A percentile compares a stretch with the other conserved stretches of the same genome.
These are phyloP conservation scores for Saccharomyces hybrid DNA, from an alignment of 1,139 yeast species.

Conservation along the genomic window DNA sequence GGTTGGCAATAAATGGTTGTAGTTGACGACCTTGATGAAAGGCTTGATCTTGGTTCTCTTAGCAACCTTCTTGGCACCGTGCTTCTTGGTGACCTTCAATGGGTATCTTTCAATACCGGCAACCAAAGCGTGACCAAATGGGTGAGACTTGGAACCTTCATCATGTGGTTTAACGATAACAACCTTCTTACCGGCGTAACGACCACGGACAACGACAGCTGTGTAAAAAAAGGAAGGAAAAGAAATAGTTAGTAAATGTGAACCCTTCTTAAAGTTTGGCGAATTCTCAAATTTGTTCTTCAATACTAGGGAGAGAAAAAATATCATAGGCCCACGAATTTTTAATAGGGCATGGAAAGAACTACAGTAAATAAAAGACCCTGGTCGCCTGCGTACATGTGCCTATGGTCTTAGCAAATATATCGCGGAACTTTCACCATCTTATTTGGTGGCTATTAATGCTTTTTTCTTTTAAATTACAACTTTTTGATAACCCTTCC, in stretches of 20 bases:
- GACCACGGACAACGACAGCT: constrained; percentile 99
- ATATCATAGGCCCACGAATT: not conserved
- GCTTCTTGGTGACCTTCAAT: constrained; percentile 90
- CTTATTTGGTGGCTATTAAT: not conserved
- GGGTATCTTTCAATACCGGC: constrained; percentile 99
- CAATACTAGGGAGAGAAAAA: not conserved
- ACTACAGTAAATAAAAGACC: not conserved
- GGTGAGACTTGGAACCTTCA: constrained; percentile 98
- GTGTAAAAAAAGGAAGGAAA: constrained; percentile 9
- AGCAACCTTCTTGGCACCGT: constrained; percentile 94
- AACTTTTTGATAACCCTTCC: not conserved
- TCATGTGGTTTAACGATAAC: constrained; percentile 98
- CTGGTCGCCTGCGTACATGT: not conserved
- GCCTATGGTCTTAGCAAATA: not conserved
- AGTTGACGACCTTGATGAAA: constrained; percentile 97
- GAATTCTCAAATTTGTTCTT: not conserved
- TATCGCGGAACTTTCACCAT: not conserved
- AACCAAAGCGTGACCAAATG: constrained; percentile 98
- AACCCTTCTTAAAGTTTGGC: not conserved
- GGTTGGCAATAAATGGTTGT: constrained; percentile 99
- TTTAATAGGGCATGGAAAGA: not conserved
- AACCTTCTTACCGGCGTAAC: constrained; percentile 99
- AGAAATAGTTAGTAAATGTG: not conserved
- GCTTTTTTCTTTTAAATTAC: not conserved
- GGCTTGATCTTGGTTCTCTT: constrained; percentile 99